Base-by-base conservation (phyloP, 306 rosid genomes). In the Ziziphus jujuba region DNA sequence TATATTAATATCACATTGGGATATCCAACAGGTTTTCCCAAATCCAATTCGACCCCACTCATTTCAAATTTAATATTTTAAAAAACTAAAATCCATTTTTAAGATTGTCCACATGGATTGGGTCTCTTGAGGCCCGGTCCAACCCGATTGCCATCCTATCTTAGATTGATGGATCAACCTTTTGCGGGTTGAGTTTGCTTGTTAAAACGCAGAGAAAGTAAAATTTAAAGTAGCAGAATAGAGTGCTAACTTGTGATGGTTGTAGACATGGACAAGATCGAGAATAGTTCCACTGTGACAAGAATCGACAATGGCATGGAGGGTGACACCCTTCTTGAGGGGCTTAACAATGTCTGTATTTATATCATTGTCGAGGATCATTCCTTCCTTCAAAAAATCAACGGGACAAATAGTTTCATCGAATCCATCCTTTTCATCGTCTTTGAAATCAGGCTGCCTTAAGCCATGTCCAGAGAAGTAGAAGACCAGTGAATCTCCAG, bases 381-480 rank as follows among this genome's bases (percentile, higher is more conserved):
- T 79, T 9, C 96, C 95, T 73, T 87, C 85, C 48, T 68, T 74
- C 63, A 77, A 2, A 49, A 85, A 92, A 71, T 92, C 95, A 22
- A 83, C 80, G 0, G 95, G 96, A 38, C 92, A 89, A 25, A 89
- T 84, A 0, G 85, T 75, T 78, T 92, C 96, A 54, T 89, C 95
- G 40, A 67, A 80, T 5, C 88, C 95, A 56, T 92, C 95, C n/a
- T 51, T 23, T 65, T 87, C 98, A 54, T 92, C 91, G 31, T 74
- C 65, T 3, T 79, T 60, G 71, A 76, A 77, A 85, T 87, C 95
- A 2, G 85, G 81, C 7, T 92, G 95, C 36, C 87, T 77, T 43
- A 82, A 33, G 15, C 96, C 95, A 36, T 92, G 98, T 22, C 96
- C 96, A 0, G 98, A 89, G 87, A 89, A 92, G 80, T 85, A 92